Evolutionary conservation across 2,329 filamentous ascomycete species (phyloP).

Genomic region (Mariannaea elegans): DNA sequence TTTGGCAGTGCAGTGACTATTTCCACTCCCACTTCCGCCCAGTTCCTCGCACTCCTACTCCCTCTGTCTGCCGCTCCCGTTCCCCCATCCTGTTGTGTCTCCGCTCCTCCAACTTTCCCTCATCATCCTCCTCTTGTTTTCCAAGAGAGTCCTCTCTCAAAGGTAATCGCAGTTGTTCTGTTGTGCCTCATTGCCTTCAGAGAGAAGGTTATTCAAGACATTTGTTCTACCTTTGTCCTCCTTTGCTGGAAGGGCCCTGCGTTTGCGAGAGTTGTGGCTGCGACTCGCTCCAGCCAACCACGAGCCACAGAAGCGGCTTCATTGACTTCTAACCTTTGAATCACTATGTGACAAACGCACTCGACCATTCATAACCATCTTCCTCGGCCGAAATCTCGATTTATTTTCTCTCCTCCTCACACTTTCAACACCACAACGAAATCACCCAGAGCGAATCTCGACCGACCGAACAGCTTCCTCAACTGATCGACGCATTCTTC

Average conservation of each 20-base stretch:
- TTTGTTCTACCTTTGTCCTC: constrained; percentile 30
- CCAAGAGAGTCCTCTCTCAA: constrained; percentile 42
- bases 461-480: constrained; percentile 23
- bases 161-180: constrained; percentile 30
- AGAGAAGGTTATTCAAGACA: constrained; percentile 25
- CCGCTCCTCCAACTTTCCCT: constrained; percentile 44
- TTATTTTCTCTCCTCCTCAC: constrained; percentile 7
- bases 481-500: constrained; percentile 36
- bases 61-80: constrained; percentile 39
- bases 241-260: constrained; percentile 29
- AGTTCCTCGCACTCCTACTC: constrained; percentile 17
- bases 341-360: constrained; percentile 39
- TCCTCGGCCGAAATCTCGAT: constrained; percentile 10
- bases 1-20: constrained; percentile 34
- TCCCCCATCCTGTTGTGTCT: constrained; percentile 43
- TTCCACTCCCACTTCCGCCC: constrained; percentile 36
- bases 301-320: constrained; percentile 39
- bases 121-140: constrained; percentile 39
- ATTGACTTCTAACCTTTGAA: constrained; percentile 38
- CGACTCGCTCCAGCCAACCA: constrained; percentile 21
- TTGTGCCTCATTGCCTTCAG: constrained; percentile 32
- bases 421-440: constrained; percentile 6
- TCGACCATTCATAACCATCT: constrained; percentile 23
- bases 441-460: constrained; percentile 15
- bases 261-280: constrained; percentile 25